Conservation (phyloP, 176 grass and related monocot species). For the Ananas comosus region DNA sequence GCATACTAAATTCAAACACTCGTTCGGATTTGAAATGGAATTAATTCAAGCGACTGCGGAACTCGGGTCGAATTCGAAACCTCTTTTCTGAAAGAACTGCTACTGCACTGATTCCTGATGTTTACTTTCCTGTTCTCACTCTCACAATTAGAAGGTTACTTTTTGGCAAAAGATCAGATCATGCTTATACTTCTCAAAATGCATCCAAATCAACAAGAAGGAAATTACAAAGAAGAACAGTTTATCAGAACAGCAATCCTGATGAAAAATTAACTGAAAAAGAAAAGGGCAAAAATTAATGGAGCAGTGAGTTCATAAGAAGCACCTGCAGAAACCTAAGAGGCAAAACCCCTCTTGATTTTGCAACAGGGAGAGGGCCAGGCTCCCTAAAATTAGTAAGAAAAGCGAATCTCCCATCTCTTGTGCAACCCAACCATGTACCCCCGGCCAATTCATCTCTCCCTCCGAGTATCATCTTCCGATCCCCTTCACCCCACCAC, state of each 20-base stretch:
- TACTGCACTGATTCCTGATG: too few relatives aligned
- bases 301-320: neutral
- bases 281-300: neutral
- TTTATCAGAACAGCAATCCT: neutral
- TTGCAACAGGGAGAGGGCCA: constrained; percentile 10
- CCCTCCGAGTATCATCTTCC: constrained; percentile 50
- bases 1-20: neutral
- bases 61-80: too few relatives aligned
- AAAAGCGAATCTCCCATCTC: constrained; percentile 57
- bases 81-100: too few relatives aligned
- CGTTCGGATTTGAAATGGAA: too few relatives aligned
- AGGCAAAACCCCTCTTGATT: constrained; percentile 71
- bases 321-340: constrained; percentile 73
- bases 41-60: too few relatives aligned
- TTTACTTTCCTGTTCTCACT: too few relatives aligned
- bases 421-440: constrained; percentile 84
- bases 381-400: constrained; percentile 70
- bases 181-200: too few relatives aligned
- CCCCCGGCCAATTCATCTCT: constrained; percentile 68
- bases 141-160: too few relatives aligned
- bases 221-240: too few relatives aligned
- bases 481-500: constrained; percentile 49
- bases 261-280: neutral
- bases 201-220: too few relatives aligned
- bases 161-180: too few relatives aligned